Conservation (phyloP, 2,329 filamentous ascomycete genomes). For the Microsporum audouinii region DNA sequence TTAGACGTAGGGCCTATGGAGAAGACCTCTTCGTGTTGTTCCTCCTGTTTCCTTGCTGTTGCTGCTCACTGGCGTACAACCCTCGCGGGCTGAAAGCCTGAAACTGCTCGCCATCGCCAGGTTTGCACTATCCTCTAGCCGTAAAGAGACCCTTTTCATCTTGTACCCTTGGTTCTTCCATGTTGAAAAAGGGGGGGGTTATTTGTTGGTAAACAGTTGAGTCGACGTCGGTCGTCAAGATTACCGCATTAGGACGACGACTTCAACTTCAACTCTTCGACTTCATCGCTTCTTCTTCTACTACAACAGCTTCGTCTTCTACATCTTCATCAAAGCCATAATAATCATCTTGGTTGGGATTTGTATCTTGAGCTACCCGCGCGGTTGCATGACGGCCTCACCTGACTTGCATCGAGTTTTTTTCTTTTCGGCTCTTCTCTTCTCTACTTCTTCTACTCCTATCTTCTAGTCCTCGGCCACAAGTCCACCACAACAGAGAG, state of each 20-base stretch:
- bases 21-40: background rate
- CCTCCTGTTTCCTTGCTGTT: background rate
- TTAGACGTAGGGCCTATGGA: background rate
- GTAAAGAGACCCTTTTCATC: background rate
- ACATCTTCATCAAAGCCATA: background rate
- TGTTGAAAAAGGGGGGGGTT: background rate
- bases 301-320: background rate
- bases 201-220: background rate
- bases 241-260: background rate
- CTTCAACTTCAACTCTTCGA: background rate
- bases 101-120: background rate
- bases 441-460: background rate
- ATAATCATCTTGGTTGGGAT: background rate
- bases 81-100: background rate
- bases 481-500: background rate
- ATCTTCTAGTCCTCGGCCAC: background rate
- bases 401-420: background rate
- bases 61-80: background rate
- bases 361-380: background rate
- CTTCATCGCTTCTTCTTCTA: background rate
- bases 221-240: background rate
- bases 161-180: background rate
- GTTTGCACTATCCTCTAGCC: background rate
- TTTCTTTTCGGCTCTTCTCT: background rate
- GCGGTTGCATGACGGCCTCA: background rate